Conservation (phyloP, 2,329 filamentous ascomycete genomes). For the Tetracladium maxilliforme region DNA sequence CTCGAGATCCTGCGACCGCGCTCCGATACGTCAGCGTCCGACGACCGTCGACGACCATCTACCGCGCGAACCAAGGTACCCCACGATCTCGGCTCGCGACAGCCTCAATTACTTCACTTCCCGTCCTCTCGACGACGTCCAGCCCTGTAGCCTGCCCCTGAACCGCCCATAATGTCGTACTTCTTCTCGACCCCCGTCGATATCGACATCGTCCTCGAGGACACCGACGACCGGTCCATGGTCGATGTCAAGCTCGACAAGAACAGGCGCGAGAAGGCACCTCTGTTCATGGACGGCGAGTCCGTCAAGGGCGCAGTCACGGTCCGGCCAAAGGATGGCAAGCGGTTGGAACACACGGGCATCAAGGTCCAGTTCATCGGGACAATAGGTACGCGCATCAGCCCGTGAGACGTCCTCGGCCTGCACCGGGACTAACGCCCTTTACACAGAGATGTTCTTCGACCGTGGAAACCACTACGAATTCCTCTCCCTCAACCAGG, state of each 20-base stretch:
- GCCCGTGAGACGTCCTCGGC: slow-evolving; percentile 1
- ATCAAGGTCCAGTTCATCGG: slow-evolving; percentile 99
- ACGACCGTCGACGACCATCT: too few relatives aligned
- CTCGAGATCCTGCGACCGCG: too few relatives aligned
- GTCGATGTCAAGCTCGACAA: slow-evolving; percentile 98
- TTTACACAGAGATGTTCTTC: slow-evolving; percentile 92
- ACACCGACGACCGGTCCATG: slow-evolving; percentile 84
- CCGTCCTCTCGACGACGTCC: too few relatives aligned
- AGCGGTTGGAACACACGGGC: slow-evolving; percentile 91
- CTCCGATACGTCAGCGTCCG: too few relatives aligned
- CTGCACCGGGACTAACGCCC: slow-evolving; percentile 3
- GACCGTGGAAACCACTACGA: slow-evolving; percentile 98
- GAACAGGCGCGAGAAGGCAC: slow-evolving; percentile 91
- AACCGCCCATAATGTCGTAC: slow-evolving; percentile 80
- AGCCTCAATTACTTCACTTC: too few relatives aligned
- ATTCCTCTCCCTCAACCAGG: slow-evolving; percentile 92
- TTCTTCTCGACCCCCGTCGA: slow-evolving; percentile 97
- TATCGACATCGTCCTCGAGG: slow-evolving; percentile 95
- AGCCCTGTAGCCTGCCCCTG: too few relatives aligned
- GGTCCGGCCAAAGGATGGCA: slow-evolving; percentile 92
- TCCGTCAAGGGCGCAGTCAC: slow-evolving; percentile 95
- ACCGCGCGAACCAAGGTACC: too few relatives aligned
- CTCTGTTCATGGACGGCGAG: slow-evolving; percentile 94
- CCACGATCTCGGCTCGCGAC: too few relatives aligned
- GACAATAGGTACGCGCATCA: slow-evolving; percentile 60